Percentiles rank a stretch among this genome's conserved stretches.
These are phyloP conservation scores for Neohortaea acidophila DNA, from an alignment of 495 filamentous ascomycete genomes.

Conservation along the genomic window DNA sequence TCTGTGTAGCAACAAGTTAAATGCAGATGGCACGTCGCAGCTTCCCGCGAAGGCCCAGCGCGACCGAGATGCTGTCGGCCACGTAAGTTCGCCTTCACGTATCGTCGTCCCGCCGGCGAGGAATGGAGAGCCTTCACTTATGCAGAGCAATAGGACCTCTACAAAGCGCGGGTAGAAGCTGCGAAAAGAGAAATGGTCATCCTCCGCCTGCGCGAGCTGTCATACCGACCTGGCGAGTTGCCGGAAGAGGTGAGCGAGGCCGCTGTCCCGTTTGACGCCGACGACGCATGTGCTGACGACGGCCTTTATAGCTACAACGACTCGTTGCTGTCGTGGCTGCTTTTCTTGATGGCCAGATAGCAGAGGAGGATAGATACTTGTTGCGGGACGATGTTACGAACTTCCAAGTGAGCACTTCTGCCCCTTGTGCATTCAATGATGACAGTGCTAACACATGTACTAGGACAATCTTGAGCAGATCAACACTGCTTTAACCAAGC, in stretches of 20 bases:
- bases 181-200: slow-evolving; percentile 1
- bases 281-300: not conserved
- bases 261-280: not conserved
- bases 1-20: slow-evolving; percentile 22
- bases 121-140: not conserved
- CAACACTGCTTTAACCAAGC: not conserved
- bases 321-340: slow-evolving; percentile 8
- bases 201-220: not conserved
- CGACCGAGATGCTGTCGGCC: slow-evolving; percentile 18
- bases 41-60: slow-evolving; percentile 20
- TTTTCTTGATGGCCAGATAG: slow-evolving; percentile 5
- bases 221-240: slow-evolving; percentile 2
- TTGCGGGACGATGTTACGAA: slow-evolving; percentile 7
- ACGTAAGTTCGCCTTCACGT: too few species aligned
- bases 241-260: slow-evolving; percentile 9
- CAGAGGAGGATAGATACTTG: slow-evolving; percentile 8
- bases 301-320: slow-evolving; percentile 7
- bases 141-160: slow-evolving; percentile 8
- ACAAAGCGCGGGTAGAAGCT: slow-evolving; percentile 3
- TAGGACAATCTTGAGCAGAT: slow-evolving; percentile 2
- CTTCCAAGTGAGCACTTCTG: slow-evolving; percentile 8
- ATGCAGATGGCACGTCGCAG: slow-evolving; percentile 26
- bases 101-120: not conserved
- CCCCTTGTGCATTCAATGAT: too few species aligned
- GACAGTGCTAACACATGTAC: not conserved